Conservation (phyloP, 371 early-diverging fungal species). For the Mucor ambiguus region DNA sequence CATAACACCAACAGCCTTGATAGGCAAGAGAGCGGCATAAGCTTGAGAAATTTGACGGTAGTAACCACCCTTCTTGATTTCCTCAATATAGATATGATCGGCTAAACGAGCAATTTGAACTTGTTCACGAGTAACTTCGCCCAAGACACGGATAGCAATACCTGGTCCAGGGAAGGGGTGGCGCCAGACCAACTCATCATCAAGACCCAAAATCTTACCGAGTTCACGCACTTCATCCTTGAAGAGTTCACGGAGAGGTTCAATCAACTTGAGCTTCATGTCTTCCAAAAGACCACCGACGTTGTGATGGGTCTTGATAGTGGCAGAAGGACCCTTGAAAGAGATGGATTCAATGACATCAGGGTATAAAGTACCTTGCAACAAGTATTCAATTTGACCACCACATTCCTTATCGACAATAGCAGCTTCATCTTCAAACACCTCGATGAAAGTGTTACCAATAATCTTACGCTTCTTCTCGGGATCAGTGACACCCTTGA, state of each 20-base stretch:
- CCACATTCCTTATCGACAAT: constrained; percentile 79
- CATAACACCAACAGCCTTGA: constrained; percentile 98
- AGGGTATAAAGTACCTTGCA: constrained; percentile 98
- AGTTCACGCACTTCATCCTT: constrained; percentile 98
- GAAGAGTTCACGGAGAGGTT: constrained; percentile 97
- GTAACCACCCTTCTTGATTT: constrained; percentile 94
- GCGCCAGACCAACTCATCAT: constrained; percentile 96
- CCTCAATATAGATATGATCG: constrained; percentile 96
- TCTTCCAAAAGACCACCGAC: constrained; percentile 95
- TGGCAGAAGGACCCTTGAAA: constrained; percentile 98
- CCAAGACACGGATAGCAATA: constrained; percentile 95
- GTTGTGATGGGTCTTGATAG: constrained; percentile 99
- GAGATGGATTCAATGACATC: constrained; percentile 98
- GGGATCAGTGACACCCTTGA: constrained; percentile 93
- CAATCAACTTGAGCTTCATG: constrained; percentile 97
- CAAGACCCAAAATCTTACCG: constrained; percentile 85
- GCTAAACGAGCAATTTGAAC: constrained; percentile 93
- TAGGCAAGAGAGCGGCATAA: constrained; percentile 93
- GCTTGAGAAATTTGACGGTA: constrained; percentile 98
- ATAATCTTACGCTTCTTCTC: constrained; percentile 98
- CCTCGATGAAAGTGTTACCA: constrained; percentile 97
- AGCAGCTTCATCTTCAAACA: constrained; percentile 93
- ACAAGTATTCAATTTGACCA: constrained; percentile 86
- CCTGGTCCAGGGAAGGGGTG: constrained; percentile 99
- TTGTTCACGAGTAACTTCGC: constrained; percentile 92